Base-by-base conservation (phyloP, 2,329 filamentous ascomycete genomes). In the Neonectria coccinea region DNA sequence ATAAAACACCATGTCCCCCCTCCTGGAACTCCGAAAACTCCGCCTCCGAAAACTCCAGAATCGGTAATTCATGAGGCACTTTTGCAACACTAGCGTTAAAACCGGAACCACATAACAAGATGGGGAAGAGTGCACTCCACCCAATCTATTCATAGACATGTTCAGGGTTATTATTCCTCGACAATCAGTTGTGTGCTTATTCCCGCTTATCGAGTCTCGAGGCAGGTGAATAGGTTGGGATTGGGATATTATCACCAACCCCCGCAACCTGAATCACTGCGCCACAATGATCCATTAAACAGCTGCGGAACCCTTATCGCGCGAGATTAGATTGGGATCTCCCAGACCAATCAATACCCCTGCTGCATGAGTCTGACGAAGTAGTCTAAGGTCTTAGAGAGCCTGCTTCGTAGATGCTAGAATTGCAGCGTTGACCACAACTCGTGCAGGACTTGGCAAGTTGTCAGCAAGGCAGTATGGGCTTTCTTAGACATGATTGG, bases 121-220 rank as follows among this genome's bases (percentile, higher is more conserved):
- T 27, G 8, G 57, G 41, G 25, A 50, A 48, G 16, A 54, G 18
- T 11, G 47, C 14, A 16, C 20, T 12, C 29, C 9, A 45, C 29
- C 29, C 5, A n/a, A 7, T 48, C 57, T 60, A 60, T 55, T 60
- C 57, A 60, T 55, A 60, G 57, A n/a, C 29, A 36, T 29, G 12
- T 7, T 18, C 14, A 31, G 16, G 29, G 29, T 51, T 12, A 14
- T 14, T n/a, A 33, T 12, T 39, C 5, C 16, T 50, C 7, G 4
- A 33, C 9, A 14, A 20, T 51, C 48, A 18, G 29, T 7, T 20
- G 11, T 18, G 18, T 31, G 11, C 11, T 33, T 20, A 20, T n/a
- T 29, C 47, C 27, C 27, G 27, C 27, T 51, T 51, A 50, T 31
- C 16, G 16, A n/a, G 10, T 29, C 14, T 31, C 16, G 7, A n/a